Evolutionary conservation across 1,139 yeast species (phyloP), one percentile per base, ranked within the genome.

Genomic region (Kurtzmaniella natalensis): DNA sequence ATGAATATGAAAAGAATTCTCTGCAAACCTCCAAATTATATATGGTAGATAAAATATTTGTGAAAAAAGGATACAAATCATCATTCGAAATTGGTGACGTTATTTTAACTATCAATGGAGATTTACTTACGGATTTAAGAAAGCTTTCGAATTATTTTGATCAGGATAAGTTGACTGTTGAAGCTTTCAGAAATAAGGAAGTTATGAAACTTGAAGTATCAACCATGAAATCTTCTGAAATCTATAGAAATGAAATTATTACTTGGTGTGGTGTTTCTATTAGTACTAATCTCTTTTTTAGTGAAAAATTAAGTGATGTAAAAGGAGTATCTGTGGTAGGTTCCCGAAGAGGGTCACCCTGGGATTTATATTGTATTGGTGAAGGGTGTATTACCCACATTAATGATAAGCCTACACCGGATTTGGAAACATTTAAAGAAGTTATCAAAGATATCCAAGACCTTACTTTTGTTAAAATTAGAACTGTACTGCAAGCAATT

Each of bases 301-400:
- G n/a, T n/a, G n/a, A n/a, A n/a, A n/a, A n/a, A n/a, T n/a, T n/a
- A n/a, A n/a, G n/a, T n/a, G n/a, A n/a, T n/a, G n/a, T n/a, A n/a
- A n/a, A n/a, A n/a, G 81, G 78, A 37, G 92, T 88, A 10, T 88
- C 86, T 51, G 80, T 87, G 33, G 80, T 87, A 1, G 70, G 78
- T 20, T 73, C 84, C 51, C 71, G 79, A 30, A 71, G 76, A 23
- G 95, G 95, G 10, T 85, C 95, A 0, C 96, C 96, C 7, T 92
- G 94, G 13, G 73, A 78, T 40, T 92, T 84, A 49, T 86, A 84
- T 53, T 85, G 86, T 10, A 73, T 88, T 38, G 76, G 80, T 8
- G 82, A 92, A 3, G 80, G 84, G 51, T 88, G 87, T 60, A 83
- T 88, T 38, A 88, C 96, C 1, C 95, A 87, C 54, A 87, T 88